Base-by-base conservation (phyloP, 176 grass and related monocot species). In the Zoysia japonica region DNA sequence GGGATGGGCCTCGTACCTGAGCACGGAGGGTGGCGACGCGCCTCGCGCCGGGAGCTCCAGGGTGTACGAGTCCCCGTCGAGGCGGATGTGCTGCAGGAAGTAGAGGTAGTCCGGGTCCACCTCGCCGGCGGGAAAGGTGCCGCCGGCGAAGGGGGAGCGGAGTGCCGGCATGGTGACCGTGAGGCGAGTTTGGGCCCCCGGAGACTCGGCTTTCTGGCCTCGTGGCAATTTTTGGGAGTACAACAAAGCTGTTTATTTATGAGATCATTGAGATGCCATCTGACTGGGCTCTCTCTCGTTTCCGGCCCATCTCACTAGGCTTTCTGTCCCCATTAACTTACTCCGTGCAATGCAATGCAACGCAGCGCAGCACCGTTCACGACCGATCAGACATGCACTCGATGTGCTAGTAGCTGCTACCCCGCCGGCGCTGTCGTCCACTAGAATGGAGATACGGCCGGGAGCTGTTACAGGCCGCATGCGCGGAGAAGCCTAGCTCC, bases 41-140 rank as follows among this genome's bases (percentile, higher is more conserved):
- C 77, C 89, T 6, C 46, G 49, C 50, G 50, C 9, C 3, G 59
- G 75, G 66, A 90, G 67, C 68, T 94, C 87, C 62, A 85, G 64
- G 61, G 59, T 38, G 56, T 92, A 91, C 39, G 89, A 87, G 14
- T 89, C 66, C 43, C 81, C 91, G 10, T 91, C 78, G 47, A 83
- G 19, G 71, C 70, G 74, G 9, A 92, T 43, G 86, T 84, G 72
- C 56, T 70, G 69, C 69, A 97, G 79, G 87, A 90, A 97, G 57
- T 89, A 83, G 59, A 85, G 67, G 69, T 90, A 97, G 5, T 92
- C 84, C 6, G 85, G 61, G 77, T 97, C 94, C 49, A 51, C 55
- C 5, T 83, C 47, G 13, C 72, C 83, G 77, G 66, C 67, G 63
- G 87, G 78, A 65, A 65, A 8, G 69, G 68, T 65, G 75, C 65